phyloP scores from a whole-genome alignment of 805 yeast species.

The Spathaspora passalidarum region DNA sequence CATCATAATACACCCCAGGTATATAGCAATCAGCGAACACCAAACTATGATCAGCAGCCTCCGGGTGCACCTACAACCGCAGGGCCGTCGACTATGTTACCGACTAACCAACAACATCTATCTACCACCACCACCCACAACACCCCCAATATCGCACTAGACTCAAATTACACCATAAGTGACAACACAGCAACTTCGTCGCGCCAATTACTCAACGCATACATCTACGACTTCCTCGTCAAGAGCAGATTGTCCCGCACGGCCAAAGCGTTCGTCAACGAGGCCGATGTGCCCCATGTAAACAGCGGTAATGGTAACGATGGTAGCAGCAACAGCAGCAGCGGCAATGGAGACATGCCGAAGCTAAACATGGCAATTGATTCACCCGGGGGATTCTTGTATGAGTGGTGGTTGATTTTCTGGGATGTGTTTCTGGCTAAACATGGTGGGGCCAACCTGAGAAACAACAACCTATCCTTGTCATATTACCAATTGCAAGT shows the following conservation, averaged over 20 bases:
- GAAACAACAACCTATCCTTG: conserved; percentile 45
- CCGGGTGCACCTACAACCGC: not conserved
- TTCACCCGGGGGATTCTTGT: conserved; percentile 82
- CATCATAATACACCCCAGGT: conserved; percentile 36
- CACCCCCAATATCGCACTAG: not conserved
- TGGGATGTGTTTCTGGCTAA: conserved; percentile 92
- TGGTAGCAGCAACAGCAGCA: not conserved
- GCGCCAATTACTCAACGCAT: conserved; percentile 69
- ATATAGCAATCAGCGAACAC: conserved; percentile 28
- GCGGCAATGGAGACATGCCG: conserved; percentile 35
- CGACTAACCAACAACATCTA: not conserved
- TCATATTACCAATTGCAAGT: conserved; percentile 68
- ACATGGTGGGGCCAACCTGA: conserved; percentile 37
- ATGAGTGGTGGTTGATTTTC: conserved; percentile 95
- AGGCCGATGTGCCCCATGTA: conserved; percentile 61
- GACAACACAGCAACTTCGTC: conserved; percentile 50
- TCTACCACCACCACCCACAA: not conserved
- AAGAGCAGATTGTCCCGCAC: conserved; percentile 71
- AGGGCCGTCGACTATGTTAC: not conserved
- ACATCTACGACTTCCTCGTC: conserved; percentile 79
- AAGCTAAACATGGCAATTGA: conserved; percentile 59
- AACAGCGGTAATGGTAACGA: not conserved
- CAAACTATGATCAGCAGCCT: conserved; percentile 12
- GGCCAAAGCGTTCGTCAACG: conserved; percentile 70
- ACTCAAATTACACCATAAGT: conserved; percentile 13